A percentile compares a stretch with the other conserved stretches of the same genome.
These are phyloP conservation scores for Oldenlandia corymbosa DNA, from an alignment of 257 asterid species.

Conservation along the genomic window DNA sequence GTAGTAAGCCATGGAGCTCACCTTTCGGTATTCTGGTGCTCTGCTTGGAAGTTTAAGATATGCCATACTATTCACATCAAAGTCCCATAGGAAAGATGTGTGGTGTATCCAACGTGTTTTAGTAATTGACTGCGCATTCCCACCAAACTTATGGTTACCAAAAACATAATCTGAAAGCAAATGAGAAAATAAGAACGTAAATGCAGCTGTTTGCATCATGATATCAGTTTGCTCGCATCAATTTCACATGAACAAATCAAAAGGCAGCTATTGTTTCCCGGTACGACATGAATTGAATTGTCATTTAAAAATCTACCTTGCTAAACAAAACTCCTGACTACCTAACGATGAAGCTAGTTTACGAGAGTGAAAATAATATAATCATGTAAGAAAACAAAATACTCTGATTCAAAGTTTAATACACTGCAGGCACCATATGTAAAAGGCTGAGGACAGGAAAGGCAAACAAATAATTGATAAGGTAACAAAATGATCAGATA, in stretches of 20 bases:
- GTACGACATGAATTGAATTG: background rate
- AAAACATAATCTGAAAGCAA: constrained; percentile 18
- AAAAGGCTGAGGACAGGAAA: too few species aligned
- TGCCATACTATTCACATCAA: constrained; percentile 57
- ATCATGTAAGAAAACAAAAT: too few species aligned
- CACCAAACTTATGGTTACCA: constrained; percentile 49
- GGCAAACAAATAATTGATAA: too few species aligned
- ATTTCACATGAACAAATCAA: background rate
- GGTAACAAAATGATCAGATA: too few species aligned
- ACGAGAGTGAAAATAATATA: too few species aligned
- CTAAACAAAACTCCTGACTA: background rate
- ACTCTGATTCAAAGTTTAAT: too few species aligned
- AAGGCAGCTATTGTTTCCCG: background rate
- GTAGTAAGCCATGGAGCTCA: too few species aligned
- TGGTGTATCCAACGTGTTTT: constrained; percentile 87
- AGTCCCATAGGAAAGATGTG: constrained; percentile 93
- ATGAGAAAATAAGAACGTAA: background rate
- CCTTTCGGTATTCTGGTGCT: constrained; percentile 7
- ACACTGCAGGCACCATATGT: too few species aligned
- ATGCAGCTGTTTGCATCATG: constrained; percentile 1
- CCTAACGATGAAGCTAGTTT: background rate
- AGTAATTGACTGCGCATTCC: constrained; percentile 91
- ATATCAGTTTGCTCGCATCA: background rate
- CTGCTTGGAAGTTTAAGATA: constrained; percentile 74
- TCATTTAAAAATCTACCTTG: background rate